Base-by-base conservation (phyloP, 2,329 filamentous ascomycete genomes). In the Fusarium lyarnte region DNA sequence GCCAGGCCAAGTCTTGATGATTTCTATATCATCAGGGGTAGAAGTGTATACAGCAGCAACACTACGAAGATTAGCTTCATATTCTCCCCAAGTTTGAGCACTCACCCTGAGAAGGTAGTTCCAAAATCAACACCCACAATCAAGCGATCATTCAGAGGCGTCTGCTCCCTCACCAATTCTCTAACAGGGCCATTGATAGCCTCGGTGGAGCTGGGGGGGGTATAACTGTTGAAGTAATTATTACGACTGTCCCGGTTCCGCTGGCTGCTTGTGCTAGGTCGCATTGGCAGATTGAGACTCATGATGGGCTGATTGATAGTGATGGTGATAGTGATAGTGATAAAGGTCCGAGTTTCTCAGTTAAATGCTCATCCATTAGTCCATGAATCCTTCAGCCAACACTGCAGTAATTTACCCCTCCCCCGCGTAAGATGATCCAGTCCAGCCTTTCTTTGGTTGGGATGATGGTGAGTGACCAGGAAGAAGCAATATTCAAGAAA, bases 1-100 rank as follows among this genome's bases (percentile, higher is more conserved):
- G 31, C 93, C 93, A 1, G 93, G 93, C 93, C 93, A 95, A 19
- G 89, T 92, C 84, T 94, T 94, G 84, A 95, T 94, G 76, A 94
- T 93, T 79, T 94, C 92, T 64, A 95, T 86, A 79, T 94, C 93
- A 79, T 95, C 92, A 17, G 93, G 92, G 3, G 90, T 93, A 8
- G 90, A 91, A 19, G 91, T 92, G 76, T 94, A 93, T 8, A 93
- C 91, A 35, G 91, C 90, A 11, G 92, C 92, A 65, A 93, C 91
- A 27, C 81, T 83, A 52, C 2, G 23, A 38, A 10, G 12, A 29
- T 69, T 27, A 55, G 39, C 59, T 74, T 62, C 66, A 41, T 16
- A 1, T 21, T 6, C 3, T 43, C 8, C 10, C 14, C 8, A 12
- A 38, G 6, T 19, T 19, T 33, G 42, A 13, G 41, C 59, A 85